Evolutionary conservation across 2,329 filamentous ascomycete species (phyloP), one percentile per base, ranked within the genome.

Genomic region (Geosmithia flava): DNA sequence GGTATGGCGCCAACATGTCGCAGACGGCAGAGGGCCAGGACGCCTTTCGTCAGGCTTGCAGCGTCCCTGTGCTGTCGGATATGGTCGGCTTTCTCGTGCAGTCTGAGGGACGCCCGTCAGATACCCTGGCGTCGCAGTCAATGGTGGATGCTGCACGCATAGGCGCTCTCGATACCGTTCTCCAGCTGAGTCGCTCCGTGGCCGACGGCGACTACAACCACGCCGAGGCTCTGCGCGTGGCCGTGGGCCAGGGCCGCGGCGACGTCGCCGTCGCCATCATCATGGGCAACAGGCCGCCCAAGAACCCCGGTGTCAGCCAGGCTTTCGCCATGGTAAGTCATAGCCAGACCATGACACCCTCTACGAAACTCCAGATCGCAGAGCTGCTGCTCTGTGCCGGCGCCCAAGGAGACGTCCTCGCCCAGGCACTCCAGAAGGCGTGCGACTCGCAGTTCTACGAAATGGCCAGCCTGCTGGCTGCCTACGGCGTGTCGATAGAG

Each of bases 381-480:
- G 76, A 82, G 55, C 61, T 78, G 2, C 56, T 83, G 1, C 64
- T 83, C 2, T 80, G 77, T 47, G 76, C 74, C 1, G 78, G 78
- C 0, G 76, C 77, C 1, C 63, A 67, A 13, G 78, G 78, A 2
- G 69, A 75, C 15, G 61, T 66, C 1, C 60, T 76, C 1, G 68
- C 74, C 0, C 60, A 63, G 29, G 74, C 71, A 0, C 62, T 81
- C 1, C 60, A 72, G 7, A 63, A 70, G 30, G 72, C 76, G 1
- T 72, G 70, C 47, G 62, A 68, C 7, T 66, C 65, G 2, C 69
- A 72, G 42, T 78, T 74, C 50, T 66, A 72, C 49, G 73, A 77
- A 41, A 74, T 80, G 70, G 70, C 76, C 2, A 63, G 62, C 39
- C 60, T 80, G n/a, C 61, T 81, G 7, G 64, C 77, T 20, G 59